Evolutionary conservation across 1,139 yeast species (phyloP).

Genomic region (Suhomyces chickasaworum): DNA sequence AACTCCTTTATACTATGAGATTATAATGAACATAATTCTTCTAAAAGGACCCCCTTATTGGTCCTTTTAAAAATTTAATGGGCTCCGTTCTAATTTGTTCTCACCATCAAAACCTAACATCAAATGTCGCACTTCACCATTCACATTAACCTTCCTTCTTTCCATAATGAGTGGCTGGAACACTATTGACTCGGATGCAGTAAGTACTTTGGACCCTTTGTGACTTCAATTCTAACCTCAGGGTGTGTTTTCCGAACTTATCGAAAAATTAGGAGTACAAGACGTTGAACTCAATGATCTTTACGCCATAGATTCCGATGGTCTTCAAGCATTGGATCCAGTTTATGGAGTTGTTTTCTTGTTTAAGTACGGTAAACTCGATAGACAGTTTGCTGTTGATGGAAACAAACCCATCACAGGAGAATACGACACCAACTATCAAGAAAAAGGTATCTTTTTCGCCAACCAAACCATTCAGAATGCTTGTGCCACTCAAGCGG

Average conservation of each 20-base stretch:
- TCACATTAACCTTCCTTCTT: background rate
- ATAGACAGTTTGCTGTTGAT: conserved; percentile 30
- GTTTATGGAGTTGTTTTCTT: conserved; percentile 64
- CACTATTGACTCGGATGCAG: conserved; percentile 72
- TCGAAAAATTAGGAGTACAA: conserved; percentile 58
- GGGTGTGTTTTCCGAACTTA: conserved; percentile 72
- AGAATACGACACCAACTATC: conserved; percentile 42
- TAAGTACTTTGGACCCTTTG: conserved; percentile 24
- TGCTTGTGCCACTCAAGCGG: conserved; percentile 81
- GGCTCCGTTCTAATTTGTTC: too few species aligned
- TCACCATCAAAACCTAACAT: too few species aligned
- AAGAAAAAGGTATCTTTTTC: conserved; percentile 49
- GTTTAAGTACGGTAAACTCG: conserved; percentile 58
- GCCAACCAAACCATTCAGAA: conserved; percentile 69
- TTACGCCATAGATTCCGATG: conserved; percentile 53
- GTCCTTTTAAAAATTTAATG: too few species aligned
- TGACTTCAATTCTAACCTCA: conserved; percentile 20
- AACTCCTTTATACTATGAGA: too few species aligned
- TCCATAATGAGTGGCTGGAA: conserved; percentile 51
- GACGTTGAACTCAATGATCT: conserved; percentile 64
- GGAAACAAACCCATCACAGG: conserved; percentile 47
- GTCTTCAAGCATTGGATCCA: conserved; percentile 44
- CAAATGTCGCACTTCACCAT: background rate
- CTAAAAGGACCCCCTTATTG: too few species aligned
- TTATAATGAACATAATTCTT: too few species aligned